These are phyloP conservation scores for Tolypocladium tropicale DNA, from an alignment of 2,329 filamentous ascomycete species.

Conservation along the genomic window DNA sequence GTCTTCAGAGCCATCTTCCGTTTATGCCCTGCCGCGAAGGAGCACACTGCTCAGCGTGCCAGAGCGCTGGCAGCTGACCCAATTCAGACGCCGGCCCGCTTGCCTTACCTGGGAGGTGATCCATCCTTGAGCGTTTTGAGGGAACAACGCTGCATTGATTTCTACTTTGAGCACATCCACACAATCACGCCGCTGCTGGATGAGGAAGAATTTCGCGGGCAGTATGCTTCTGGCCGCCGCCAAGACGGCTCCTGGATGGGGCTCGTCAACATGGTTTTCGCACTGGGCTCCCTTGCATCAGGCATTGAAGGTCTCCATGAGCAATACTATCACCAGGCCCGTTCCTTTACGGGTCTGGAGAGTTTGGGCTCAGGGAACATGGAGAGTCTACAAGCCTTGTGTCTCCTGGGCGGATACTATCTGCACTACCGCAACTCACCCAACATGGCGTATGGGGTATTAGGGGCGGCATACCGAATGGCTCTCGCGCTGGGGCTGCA, in stretches of 20 bases:
- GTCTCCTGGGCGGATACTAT: slow-evolving; percentile 65
- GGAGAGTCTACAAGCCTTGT: slow-evolving; percentile 63
- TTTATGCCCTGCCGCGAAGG: slow-evolving; percentile 19
- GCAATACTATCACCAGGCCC: slow-evolving; percentile 44
- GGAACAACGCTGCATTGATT: slow-evolving; percentile 38
- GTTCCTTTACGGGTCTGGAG: slow-evolving; percentile 42
- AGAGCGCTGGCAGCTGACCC: slow-evolving; percentile 13
- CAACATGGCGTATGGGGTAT: slow-evolving; percentile 64
- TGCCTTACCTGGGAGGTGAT: slow-evolving; percentile 26
- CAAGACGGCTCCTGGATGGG: slow-evolving; percentile 49
- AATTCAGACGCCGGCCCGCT: slow-evolving; percentile 18
- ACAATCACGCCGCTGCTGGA: slow-evolving; percentile 50
- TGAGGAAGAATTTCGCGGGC: slow-evolving; percentile 46
- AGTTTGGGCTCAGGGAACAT: slow-evolving; percentile 51
- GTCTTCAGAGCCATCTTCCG: slow-evolving; percentile 46
- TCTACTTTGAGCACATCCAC: slow-evolving; percentile 52
- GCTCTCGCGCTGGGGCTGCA: slow-evolving; percentile 65
- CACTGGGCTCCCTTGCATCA: slow-evolving; percentile 49
- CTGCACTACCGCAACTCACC: slow-evolving; percentile 69
- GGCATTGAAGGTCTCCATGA: slow-evolving; percentile 45
- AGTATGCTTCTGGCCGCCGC: slow-evolving; percentile 38
- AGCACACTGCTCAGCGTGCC: slow-evolving; percentile 14
- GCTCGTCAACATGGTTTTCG: slow-evolving; percentile 52
- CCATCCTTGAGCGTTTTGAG: slow-evolving; percentile 25
- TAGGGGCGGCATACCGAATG: slow-evolving; percentile 62